Base-by-base conservation (phyloP, 106 monocot species). In the Acorus gramineus region DNA sequence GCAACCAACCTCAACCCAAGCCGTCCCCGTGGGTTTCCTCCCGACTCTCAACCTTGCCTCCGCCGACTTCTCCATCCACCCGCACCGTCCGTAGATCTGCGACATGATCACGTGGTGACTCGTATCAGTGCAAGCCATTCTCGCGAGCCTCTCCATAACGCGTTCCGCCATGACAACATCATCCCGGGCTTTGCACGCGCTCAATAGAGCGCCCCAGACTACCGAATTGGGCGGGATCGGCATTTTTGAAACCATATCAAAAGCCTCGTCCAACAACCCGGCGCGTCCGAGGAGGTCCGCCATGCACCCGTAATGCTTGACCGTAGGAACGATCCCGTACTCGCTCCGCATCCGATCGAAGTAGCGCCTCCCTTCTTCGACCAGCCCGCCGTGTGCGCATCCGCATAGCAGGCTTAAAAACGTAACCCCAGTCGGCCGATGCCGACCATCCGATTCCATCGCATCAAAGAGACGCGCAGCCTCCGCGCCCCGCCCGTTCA, bases 261-360 rank as follows among this genome's bases (percentile, higher is more conserved):
- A 51, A 9, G 65, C 69, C 61, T 28, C 58, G 46, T 53, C 47
- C 9, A 45, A 48, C 69, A 8, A 55, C 3, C 76, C 76, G 8
- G 69, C 69, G 52, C 69, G 67, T 8, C 49, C 62, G 9, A 69
- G 70, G 50, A 76, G 4, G 62, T 76, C 76, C 5, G 58, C 63
- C 69, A 76, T 54, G 52, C 76, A 76, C 28, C 69, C 69, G 28
- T 65, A 59, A 65, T 76, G 76, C 58, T 64, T 69, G 4, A 64
- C 54, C 4, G 45, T 13, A 11, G 62, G 9, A 48, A 2, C 7
- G 13, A 76, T 48, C 51, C 52, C 50, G 13, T 68, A 76, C 46
- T 68, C 68, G 7, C 44, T 65, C 51, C 53, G 51, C 76, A 76
- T 76, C 14, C 13, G 11, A 14, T 58, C 52, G 13, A 69, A 69